Evolutionary conservation across 352 stramenopile genomes (phyloP), one percentile per base, ranked within the genome.

Genomic region (Pythium phragmitis): DNA sequence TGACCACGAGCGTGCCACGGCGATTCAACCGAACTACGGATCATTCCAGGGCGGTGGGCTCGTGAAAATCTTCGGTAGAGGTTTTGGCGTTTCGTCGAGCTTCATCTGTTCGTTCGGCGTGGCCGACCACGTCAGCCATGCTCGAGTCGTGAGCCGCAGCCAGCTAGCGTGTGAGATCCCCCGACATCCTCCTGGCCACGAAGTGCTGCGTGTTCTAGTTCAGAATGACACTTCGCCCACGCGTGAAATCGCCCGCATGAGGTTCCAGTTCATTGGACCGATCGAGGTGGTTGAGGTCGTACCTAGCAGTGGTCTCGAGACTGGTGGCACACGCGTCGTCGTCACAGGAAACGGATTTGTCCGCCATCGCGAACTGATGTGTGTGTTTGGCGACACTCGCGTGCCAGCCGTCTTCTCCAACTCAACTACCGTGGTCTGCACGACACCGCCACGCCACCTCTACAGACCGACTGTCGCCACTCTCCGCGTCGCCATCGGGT

Each of bases 351-450:
- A 48, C 48, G 60, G 59, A 9, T 72, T 74, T 46, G 39, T 66
- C n/a, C 4, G 34, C 19, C 66, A 72, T 47, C 49, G 45, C 19
- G 54, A 72, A n/a, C 30, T 72, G 0, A 12, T 17, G 5, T 76
- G 69, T 39, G 17, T 56, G 8, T 51, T 76, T 47, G 65, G 45
- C 12, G 36, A 41, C 6, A 33, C 50, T 16, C 49, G 28, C 2
- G 61, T 70, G 17, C 59, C 69, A 28, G 65, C 65, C 3, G 19
- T 61, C 12, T 70, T 48, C 13, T 23, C 70, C 1, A 73, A 73
- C 41, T 7, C 54, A 2, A 63, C 45, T 5, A 42, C 42, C 7
- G 54, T 75, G 3, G 26, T 37, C 1, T 75, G 69, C 51, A 46
- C 23, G 30, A 49, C 60, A 7, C 68, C 68, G 3, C 60, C 56